These are phyloP conservation scores for Lanmaoa rubissima DNA, from an alignment of 768 basidiomycete species.

Conservation along the genomic window DNA sequence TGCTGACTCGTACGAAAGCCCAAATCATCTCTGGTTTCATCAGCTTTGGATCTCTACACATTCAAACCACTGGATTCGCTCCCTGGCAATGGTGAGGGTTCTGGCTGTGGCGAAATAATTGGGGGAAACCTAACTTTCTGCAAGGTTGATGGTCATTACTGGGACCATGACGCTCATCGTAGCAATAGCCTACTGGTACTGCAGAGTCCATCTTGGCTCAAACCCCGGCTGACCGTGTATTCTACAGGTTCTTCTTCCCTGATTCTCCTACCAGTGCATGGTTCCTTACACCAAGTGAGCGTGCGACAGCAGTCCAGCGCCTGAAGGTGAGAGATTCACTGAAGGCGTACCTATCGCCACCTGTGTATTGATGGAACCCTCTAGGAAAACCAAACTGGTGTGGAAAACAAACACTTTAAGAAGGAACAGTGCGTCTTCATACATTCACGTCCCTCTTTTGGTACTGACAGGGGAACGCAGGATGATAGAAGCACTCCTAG, in stretches of 20 bases:
- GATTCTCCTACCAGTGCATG: constrained; percentile 73
- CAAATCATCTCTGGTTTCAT: constrained; percentile 71
- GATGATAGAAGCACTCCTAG: constrained; percentile 63
- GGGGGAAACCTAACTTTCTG: not conserved
- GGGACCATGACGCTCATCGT: constrained; percentile 56
- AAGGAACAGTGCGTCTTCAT: constrained; percentile 60
- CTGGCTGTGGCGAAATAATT: not conserved
- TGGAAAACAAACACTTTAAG: constrained; percentile 82
- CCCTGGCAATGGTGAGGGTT: constrained; percentile 68
- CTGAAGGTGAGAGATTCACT: constrained; percentile 48
- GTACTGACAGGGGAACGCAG: constrained; percentile 31
- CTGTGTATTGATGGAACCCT: not conserved
- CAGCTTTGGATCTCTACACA: constrained; percentile 65
- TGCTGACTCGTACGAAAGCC: constrained; percentile 37
- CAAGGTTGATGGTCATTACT: constrained; percentile 69
- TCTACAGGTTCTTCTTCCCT: constrained; percentile 60
- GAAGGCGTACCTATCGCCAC: not conserved
- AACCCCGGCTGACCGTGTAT: not conserved
- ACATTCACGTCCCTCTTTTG: not conserved
- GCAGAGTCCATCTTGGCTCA: not conserved
- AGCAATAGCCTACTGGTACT: constrained; percentile 54
- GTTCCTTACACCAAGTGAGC: constrained; percentile 70
- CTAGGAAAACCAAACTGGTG: constrained; percentile 74
- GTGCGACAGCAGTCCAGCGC: constrained; percentile 58
- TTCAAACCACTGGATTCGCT: constrained; percentile 51